Evolutionary conservation across 129 eudicot genomes (phyloP).

Genomic region (Lactuca saligna): DNA sequence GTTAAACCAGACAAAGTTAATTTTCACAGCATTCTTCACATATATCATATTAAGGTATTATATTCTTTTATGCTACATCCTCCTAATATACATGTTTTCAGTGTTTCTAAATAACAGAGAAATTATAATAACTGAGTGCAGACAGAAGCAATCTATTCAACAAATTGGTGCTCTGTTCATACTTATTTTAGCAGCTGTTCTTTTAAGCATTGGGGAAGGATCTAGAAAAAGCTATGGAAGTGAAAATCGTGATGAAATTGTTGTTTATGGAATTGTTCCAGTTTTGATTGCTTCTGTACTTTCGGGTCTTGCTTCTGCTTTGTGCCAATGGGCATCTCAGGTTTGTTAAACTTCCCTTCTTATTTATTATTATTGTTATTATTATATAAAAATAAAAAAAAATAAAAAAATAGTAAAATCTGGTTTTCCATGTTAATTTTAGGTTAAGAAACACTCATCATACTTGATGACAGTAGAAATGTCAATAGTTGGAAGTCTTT

Average conservation of each 20-base stretch:
- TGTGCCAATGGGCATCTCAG: slow-evolving; percentile 99
- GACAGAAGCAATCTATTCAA: slow-evolving; percentile 93
- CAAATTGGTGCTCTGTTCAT: slow-evolving; percentile 94
- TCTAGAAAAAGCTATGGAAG: slow-evolving; percentile 71
- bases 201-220: slow-evolving; percentile 94
- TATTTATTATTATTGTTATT: not conserved
- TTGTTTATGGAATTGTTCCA: slow-evolving; percentile 81
- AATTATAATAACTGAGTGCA: slow-evolving; percentile 19
- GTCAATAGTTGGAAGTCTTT: slow-evolving; percentile 90
- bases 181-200: slow-evolving; percentile 86
- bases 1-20: slow-evolving; percentile 89
- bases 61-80: too few relatives aligned
- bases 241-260: slow-evolving; percentile 58
- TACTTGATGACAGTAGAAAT: slow-evolving; percentile 97
- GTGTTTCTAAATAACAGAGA: slow-evolving; percentile 16
- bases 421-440: slow-evolving; percentile 5
- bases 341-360: slow-evolving; percentile 38
- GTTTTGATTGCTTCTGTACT: slow-evolving; percentile 90
- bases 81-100: not conserved
- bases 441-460: slow-evolving; percentile 91
- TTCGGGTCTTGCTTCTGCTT: slow-evolving; percentile 95
- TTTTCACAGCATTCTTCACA: slow-evolving; percentile 89
- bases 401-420: too few relatives aligned
- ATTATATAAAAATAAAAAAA: too few relatives aligned
- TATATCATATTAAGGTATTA: slow-evolving; percentile 73